Percentiles rank a stretch among this genome's conserved stretches.
Conservation (phyloP, 108 stramenopile species). For the Conticribra weissflogii region DNA sequence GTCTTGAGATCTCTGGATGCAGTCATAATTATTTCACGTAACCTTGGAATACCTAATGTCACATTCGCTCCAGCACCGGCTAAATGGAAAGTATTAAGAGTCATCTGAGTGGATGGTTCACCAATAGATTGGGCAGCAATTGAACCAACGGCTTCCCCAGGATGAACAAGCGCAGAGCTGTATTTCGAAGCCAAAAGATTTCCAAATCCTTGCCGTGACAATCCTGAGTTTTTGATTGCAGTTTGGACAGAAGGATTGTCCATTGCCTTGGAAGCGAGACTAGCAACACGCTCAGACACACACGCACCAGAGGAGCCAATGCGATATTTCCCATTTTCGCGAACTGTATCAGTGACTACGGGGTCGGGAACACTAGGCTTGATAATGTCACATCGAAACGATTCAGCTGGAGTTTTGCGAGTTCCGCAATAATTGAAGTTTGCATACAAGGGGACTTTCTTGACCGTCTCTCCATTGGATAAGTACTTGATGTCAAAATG, state of each 20-base stretch:
- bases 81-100: slow-evolving; percentile 99
- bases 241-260: slow-evolving; percentile 56
- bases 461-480: slow-evolving; percentile 55
- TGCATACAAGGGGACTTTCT: slow-evolving; percentile 66
- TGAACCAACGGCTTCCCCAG: slow-evolving; percentile 99
- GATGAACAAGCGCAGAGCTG: slow-evolving; percentile 86
- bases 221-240: slow-evolving; percentile 59
- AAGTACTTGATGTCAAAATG: slow-evolving; percentile 72
- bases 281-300: slow-evolving; percentile 84
- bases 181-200: slow-evolving; percentile 91
- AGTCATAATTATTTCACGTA: slow-evolving; percentile 99
- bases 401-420: slow-evolving; percentile 50
- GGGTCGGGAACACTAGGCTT: slow-evolving; percentile 78
- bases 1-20: slow-evolving; percentile 95
- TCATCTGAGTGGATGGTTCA: slow-evolving; percentile 99
- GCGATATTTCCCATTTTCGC: slow-evolving; percentile 55
- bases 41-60: slow-evolving; percentile 98
- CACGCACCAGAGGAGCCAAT: slow-evolving; percentile 84
- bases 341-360: slow-evolving; percentile 56
- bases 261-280: slow-evolving; percentile 54
- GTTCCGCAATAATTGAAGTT: slow-evolving; percentile 65
- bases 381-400: slow-evolving; percentile 65
- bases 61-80: slow-evolving; percentile 99
- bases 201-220: slow-evolving; percentile 61
- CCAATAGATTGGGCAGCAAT: slow-evolving; percentile 97